These are phyloP conservation scores for Solanum boliviense DNA, from an alignment of 257 asterid species.

Conservation along the genomic window DNA sequence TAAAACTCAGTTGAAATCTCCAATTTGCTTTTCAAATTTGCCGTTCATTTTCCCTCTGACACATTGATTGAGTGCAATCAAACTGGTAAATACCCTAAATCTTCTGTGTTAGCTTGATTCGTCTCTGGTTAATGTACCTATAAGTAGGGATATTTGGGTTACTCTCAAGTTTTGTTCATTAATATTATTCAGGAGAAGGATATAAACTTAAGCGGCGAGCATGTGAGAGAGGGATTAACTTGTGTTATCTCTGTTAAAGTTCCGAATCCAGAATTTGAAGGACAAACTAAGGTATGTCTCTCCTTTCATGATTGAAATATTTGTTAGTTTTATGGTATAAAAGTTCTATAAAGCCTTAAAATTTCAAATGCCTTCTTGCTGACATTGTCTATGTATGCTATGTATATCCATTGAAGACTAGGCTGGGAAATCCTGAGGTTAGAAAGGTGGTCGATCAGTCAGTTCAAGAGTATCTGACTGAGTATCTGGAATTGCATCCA, in stretches of 20 bases:
- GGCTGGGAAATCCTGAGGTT: constrained; percentile 97
- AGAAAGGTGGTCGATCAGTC: constrained; percentile 74
- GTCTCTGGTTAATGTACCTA: not conserved
- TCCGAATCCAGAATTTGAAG: constrained; percentile 95
- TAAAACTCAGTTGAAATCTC: not conserved
- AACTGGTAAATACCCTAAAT: not conserved
- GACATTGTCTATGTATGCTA: not conserved
- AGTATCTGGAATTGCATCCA: constrained; percentile 95
- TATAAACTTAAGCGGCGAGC: constrained; percentile 83
- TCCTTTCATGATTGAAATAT: not conserved
- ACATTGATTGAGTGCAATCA: not conserved
- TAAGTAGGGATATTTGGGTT: not conserved
- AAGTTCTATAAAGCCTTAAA: not conserved
- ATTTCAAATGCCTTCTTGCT: not conserved
- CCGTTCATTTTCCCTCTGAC: not conserved
- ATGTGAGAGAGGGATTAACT: constrained; percentile 94
- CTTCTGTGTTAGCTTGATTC: not conserved
- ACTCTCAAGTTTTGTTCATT: constrained; percentile 2
- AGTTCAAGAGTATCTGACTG: constrained; percentile 80
- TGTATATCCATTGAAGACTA: constrained; percentile 43
- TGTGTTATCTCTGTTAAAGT: constrained; percentile 93
- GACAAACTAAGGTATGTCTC: constrained; percentile 79
- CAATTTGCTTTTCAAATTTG: not conserved
- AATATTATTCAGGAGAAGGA: constrained; percentile 69
- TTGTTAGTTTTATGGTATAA: not conserved